Conservation (phyloP, 2,329 filamentous ascomycete species). For the Epichloe baconii region DNA sequence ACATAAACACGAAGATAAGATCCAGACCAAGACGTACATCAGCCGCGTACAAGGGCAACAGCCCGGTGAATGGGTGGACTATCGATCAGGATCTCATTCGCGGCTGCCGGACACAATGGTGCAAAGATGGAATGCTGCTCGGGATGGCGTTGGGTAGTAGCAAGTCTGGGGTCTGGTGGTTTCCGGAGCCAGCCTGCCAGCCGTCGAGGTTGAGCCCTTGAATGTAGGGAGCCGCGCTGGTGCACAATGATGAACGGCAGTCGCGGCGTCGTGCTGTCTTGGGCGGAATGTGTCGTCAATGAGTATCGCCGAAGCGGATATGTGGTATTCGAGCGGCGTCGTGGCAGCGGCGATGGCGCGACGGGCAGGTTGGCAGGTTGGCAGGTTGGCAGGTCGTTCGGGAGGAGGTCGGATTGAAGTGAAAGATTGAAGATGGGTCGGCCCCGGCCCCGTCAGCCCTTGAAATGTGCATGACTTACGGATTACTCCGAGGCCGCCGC, state of each 20-base stretch:
- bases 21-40: constrained; percentile 1
- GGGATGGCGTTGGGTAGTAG: background rate
- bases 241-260: background rate
- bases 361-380: too few species aligned
- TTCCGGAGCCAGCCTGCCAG: background rate
- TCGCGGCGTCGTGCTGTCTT: background rate
- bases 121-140: background rate
- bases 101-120: background rate
- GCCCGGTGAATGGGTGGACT: constrained; percentile 1
- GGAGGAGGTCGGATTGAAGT: background rate
- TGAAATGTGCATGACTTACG: background rate
- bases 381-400: background rate
- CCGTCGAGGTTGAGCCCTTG: background rate
- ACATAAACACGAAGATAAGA: background rate
- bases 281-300: background rate
- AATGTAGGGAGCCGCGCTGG: background rate
- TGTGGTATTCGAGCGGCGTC: background rate
- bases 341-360: background rate
- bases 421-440: constrained; percentile 3
- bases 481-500: background rate
- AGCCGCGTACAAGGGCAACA: constrained; percentile 1
- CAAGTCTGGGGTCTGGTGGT: background rate
- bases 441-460: background rate
- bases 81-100: constrained; percentile 4
- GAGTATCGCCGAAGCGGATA: background rate